Base-by-base conservation (phyloP, 192 early-diverging fungal genomes). In the Podila verticillata region DNA sequence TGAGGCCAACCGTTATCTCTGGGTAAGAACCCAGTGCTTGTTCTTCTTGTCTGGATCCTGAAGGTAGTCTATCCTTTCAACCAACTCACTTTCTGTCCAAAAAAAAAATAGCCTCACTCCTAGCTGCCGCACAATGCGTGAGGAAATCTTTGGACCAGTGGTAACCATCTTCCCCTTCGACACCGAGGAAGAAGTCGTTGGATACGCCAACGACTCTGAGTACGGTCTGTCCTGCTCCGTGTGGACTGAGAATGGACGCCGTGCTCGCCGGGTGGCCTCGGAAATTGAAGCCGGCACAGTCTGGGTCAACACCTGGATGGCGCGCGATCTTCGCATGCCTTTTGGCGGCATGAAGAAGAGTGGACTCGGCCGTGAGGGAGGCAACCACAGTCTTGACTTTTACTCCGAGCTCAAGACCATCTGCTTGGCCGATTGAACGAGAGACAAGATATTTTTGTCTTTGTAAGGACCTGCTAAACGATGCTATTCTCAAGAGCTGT, bases 101-200 rank as follows among this genome's bases (percentile, higher is more conserved):
- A 10, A 7, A 7, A 47, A 47, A 28, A 19, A 17, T 81, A 85
- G 84, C 0, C 32, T 87, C 29, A 69, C 73, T 0, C 79, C 84
- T 9, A 54, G 60, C 22, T 73, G 72, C 32, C 71, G 88, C 10
- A 75, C 81, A 26, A 87, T 85, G 66, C 90, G 91, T 51, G 93
- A 95, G 75, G 93, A 95, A 72, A 93, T 94, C 29, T 95, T 95
- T 86, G 93, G 93, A 22, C 94, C 93, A n/a, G 93, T 96, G 15
- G 91, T 94, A 26, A 87, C 88, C 26, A 82, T 96, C 26, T 74
- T 84, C 59, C 86, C 91, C 1, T 96, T 96, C 61, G 85, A 91
- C 48, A 92, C 89, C 7, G 90, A 93, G 69, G 91, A 91, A 10
- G 91, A 96, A 59, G 94, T 77, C 24, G 75, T 96, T 17, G 64